phyloP scores from a whole-genome alignment of 2,329 filamentous ascomycete species.

The Alternaria sp. region DNA sequence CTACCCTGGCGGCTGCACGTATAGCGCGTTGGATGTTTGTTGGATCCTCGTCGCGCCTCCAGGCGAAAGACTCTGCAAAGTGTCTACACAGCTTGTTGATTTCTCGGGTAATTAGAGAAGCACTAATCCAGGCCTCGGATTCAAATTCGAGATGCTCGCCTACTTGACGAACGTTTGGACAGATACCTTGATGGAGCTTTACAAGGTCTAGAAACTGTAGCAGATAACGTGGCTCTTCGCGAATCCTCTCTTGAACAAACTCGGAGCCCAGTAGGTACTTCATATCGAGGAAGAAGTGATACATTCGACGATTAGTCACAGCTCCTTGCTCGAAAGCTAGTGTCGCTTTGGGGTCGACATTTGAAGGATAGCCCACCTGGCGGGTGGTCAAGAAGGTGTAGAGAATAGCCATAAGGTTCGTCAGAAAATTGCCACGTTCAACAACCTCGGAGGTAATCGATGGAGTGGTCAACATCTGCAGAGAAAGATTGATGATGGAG shows the following conservation, averaged over 20 bases:
- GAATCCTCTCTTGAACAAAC: constrained; percentile 84
- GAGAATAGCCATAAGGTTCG: constrained; percentile 91
- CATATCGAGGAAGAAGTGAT: constrained; percentile 96
- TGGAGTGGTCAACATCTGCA: constrained; percentile 96
- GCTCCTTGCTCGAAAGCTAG: constrained; percentile 93
- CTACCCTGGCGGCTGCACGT: constrained; percentile 77
- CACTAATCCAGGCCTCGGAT: constrained; percentile 97
- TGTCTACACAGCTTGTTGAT: constrained; percentile 92
- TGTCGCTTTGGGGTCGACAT: constrained; percentile 84
- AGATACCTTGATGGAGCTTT: constrained; percentile 96
- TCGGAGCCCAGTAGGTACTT: constrained; percentile 89
- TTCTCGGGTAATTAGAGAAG: constrained; percentile 90
- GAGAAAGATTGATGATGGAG: constrained; percentile 95
- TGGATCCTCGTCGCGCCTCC: constrained; percentile 70
- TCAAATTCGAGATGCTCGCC: constrained; percentile 98
- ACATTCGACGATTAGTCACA: constrained; percentile 93
- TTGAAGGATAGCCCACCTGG: constrained; percentile 92
- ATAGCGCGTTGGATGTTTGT: constrained; percentile 74
- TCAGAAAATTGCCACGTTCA: constrained; percentile 93
- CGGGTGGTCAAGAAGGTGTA: constrained; percentile 97
- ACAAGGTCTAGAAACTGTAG: constrained; percentile 95
- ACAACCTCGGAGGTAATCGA: constrained; percentile 97
- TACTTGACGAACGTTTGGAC: constrained; percentile 88
- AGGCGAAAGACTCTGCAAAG: constrained; percentile 85
- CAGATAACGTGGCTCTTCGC: constrained; percentile 84